Base-by-base conservation (phyloP, 306 rosid genomes). In the Pterocarpus macrocarpus region DNA sequence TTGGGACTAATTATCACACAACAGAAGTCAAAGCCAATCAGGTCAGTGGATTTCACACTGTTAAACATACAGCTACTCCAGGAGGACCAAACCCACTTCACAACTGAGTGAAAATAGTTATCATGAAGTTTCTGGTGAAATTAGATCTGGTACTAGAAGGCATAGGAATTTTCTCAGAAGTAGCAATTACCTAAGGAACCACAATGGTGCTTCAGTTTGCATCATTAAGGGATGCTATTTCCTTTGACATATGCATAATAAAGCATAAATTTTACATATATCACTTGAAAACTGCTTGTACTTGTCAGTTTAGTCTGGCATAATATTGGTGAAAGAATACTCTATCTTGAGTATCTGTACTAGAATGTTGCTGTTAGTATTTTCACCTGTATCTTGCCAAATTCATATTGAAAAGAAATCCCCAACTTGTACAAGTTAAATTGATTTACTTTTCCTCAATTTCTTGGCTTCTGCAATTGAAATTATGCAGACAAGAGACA, bases 41-140 rank as follows among this genome's bases (percentile, higher is more conserved):
- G 79, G 81, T 82, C 41, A 75, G 87, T 47, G 67, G 41, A 78
- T 71, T 78, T 57, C 89, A 78, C 11, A 73, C 64, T 66, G 88
- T 88, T 78, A 86, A 91, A 49, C 89, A 32, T 69, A 36, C 84
- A 71, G 47, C 86, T 41, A 88, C 87, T 76, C 92, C 96, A 4
- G 84, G 87, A 68, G 96, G 96, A 81, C 94, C 96, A 81, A 86
- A 91, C 70, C 94, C 92, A 70, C 93, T 91, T 89, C 96, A 91
- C 85, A 89, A 90, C 47, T 90, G 81, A 89, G 59, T 56, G 10
- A 45, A 36, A 45, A 44, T 47, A 16, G 78, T 50, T 63, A 58
- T 33, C 39, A 33, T 71, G 52, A 35, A 79, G 69, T 65, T 58
- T 65, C 55, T 80, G 10, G 39, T 61, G 71, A 58, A 34, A 72